These are phyloP conservation scores for Leishmania tropica DNA, from an alignment of 208 protist species.

Conservation along the genomic window DNA sequence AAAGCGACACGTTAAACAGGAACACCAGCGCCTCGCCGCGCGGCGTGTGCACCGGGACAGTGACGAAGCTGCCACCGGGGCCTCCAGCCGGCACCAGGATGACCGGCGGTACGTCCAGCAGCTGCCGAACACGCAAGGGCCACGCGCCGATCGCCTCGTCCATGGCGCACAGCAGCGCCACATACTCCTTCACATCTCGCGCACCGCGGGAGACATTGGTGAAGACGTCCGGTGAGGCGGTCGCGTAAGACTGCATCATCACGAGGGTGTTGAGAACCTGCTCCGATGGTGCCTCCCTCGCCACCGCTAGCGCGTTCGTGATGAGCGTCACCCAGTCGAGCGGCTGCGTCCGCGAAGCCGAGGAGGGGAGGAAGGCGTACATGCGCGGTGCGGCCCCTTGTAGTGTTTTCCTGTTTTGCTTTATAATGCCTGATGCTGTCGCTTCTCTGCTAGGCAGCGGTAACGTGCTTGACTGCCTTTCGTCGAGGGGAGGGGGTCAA, in stretches of 20 bases:
- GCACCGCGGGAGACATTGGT: slow-evolving; percentile 30
- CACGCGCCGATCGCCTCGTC: slow-evolving; percentile 46
- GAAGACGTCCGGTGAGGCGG: slow-evolving; percentile 33
- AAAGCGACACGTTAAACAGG: slow-evolving; percentile 62
- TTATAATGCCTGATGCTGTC: background rate
- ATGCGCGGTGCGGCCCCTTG: background rate
- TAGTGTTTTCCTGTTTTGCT: background rate
- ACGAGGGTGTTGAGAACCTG: slow-evolving; percentile 34
- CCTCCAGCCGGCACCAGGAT: slow-evolving; percentile 10
- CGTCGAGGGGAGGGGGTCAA: background rate
- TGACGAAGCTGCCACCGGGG: slow-evolving; percentile 16
- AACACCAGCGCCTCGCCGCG: slow-evolving; percentile 59
- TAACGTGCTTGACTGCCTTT: background rate
- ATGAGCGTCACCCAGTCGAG: slow-evolving; percentile 56
- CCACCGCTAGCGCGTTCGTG: slow-evolving; percentile 24
- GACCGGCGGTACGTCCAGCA: slow-evolving; percentile 29
- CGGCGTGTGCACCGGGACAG: slow-evolving; percentile 18
- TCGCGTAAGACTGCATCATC: slow-evolving; percentile 58
- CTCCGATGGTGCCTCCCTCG: slow-evolving; percentile 26
- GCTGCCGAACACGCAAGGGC: slow-evolving; percentile 46
- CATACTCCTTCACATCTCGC: slow-evolving; percentile 42
- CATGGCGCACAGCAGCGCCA: slow-evolving; percentile 47
- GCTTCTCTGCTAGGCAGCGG: background rate
- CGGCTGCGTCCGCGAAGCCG: slow-evolving; percentile 30
- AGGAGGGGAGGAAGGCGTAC: slow-evolving; percentile 31